These are phyloP conservation scores for Clonostachys byssicola DNA, from an alignment of 2,329 filamentous ascomycete genomes.

Conservation along the genomic window DNA sequence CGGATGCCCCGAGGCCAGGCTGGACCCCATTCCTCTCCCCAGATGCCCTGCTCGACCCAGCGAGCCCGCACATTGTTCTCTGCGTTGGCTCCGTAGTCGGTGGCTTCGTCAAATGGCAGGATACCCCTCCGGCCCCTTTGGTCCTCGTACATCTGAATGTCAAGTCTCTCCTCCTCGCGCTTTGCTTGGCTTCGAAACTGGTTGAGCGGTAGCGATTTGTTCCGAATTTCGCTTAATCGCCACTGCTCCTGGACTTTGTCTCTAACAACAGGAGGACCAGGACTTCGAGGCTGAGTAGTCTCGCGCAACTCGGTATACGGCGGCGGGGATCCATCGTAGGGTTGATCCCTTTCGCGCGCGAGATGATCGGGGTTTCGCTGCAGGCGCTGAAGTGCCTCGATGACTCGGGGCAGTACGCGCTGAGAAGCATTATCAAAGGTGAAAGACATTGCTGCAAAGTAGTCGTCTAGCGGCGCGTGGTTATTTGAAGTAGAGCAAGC, in stretches of 20 bases:
- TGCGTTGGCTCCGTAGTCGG: constrained; percentile 1
- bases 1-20: constrained; percentile 1
- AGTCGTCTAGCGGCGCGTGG: too few relatives aligned
- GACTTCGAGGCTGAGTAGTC: not conserved
- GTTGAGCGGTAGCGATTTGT: not conserved
- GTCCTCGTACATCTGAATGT: not conserved
- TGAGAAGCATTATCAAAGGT: too few relatives aligned
- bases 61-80: constrained; percentile 7
- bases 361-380: constrained; percentile 1
- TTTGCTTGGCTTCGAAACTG: not conserved
- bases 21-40: constrained; percentile 5
- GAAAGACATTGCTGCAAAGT: too few relatives aligned
- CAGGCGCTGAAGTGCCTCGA: constrained; percentile 3
- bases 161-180: not conserved
- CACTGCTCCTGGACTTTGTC: not conserved
- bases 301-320: constrained; percentile 1
- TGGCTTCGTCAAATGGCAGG: constrained; percentile 5
- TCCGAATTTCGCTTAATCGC: not conserved
- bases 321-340: not conserved
- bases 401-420: not conserved
- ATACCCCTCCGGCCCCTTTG: constrained; percentile 4
- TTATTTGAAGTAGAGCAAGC: too few relatives aligned
- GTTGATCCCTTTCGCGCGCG: not conserved
- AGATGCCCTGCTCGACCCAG: constrained; percentile 7
- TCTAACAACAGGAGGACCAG: not conserved